These are phyloP conservation scores for Biscutella auriculata DNA, from an alignment of 441 rosid genomes.

Conservation along the genomic window DNA sequence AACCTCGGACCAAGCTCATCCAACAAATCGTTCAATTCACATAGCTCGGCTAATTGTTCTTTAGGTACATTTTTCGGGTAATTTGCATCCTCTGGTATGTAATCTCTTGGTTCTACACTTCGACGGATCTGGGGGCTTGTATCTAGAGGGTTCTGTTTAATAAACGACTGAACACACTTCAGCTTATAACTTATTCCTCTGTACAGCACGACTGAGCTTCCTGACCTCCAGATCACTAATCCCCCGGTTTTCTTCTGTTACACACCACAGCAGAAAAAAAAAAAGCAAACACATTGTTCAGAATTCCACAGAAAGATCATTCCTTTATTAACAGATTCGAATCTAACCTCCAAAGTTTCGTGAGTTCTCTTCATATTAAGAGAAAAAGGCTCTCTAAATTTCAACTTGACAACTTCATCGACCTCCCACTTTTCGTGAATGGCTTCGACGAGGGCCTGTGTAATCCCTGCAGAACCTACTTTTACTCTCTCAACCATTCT, in stretches of 20 bases:
- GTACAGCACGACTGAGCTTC: conserved; percentile 74
- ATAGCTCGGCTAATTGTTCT: conserved; percentile 42
- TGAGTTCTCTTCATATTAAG: conserved; percentile 79
- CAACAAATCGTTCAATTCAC: conserved; percentile 49
- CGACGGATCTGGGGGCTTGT: conserved; percentile 1
- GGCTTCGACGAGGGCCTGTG: conserved; percentile 50
- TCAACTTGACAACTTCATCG: conserved; percentile 79
- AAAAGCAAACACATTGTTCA: conserved; percentile 14
- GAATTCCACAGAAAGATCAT: background rate
- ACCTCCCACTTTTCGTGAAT: conserved; percentile 68
- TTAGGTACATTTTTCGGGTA: conserved; percentile 39
- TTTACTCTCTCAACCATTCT: conserved; percentile 77
- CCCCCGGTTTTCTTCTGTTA: conserved; percentile 78
- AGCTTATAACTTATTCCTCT: conserved; percentile 67
- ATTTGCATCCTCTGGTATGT: conserved; percentile 28
- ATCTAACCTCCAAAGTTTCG: conserved; percentile 65
- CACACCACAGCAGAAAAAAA: conserved; percentile 25
- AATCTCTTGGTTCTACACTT: background rate
- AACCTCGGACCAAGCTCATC: conserved; percentile 82
- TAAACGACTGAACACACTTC: conserved; percentile 51
- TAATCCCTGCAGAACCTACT: conserved; percentile 68
- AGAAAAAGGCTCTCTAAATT: conserved; percentile 57
- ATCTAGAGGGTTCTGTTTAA: conserved; percentile 26
- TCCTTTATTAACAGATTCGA: background rate
- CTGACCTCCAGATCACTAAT: conserved; percentile 88